Evolutionary conservation across 2,329 filamentous ascomycete genomes (phyloP), one percentile per base, ranked within the genome.

Genomic region (Microsporum canis): DNA sequence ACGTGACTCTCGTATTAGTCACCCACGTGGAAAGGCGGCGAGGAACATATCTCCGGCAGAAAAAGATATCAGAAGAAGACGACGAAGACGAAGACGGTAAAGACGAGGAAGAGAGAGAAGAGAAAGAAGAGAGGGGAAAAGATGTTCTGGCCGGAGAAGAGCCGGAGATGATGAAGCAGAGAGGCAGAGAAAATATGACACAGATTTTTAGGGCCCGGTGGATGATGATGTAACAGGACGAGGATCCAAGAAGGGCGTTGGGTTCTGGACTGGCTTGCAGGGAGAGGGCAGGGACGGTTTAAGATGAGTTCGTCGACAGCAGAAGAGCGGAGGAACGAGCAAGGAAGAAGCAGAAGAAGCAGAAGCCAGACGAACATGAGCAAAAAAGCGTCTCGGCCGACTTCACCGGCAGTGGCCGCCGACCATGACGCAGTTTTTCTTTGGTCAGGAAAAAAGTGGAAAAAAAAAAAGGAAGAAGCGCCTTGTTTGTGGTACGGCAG

Each of bases 1-100:
- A 53, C 49, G 49, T 53, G 49, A 53, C 17, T n/a, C 7, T 53
- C 49, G 29, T 53, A 53, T 53, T 53, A 53, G 49, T 53, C 49
- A 53, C 39, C 39, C 49, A 53, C 49, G 49, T 53, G 49, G 49
- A 33, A n/a, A 7, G 29, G 49, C 27, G 29, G 6, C 2, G 49
- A 53, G 27, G 49, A 23, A 53, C 17, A 53, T 33, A 33, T n/a
- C 29, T 34, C 14, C 27, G 27, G 49, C 49, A 33, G n/a, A 53
- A 53, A n/a, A 53, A 10, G 49, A 34, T 5, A 17, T 53, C 17
- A n/a, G 12, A 53, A 8, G 49, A 53, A 14, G 49, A 33, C 14
- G 27, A 29, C 5, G 43, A 43, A 3, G 39, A 41, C 4, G 14
- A 14, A 14, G 39, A 43, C 17, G 5, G 23, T 36, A 36, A 10